These are phyloP conservation scores for Amanita jacksonii DNA, from an alignment of 768 basidiomycete genomes.

Conservation along the genomic window DNA sequence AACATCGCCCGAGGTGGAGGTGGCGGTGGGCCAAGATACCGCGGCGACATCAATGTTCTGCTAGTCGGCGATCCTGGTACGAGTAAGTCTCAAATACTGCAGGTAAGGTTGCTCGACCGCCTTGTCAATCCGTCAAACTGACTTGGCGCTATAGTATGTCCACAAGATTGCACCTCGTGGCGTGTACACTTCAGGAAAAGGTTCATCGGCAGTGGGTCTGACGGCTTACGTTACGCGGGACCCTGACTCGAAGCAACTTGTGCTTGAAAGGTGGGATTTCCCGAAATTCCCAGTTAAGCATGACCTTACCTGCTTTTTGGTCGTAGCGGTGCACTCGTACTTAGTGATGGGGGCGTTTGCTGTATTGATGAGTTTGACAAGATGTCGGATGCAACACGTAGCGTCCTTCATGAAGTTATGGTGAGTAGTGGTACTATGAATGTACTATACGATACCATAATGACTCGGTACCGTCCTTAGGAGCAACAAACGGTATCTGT, in stretches of 20 bases:
- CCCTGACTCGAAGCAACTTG: constrained; percentile 96
- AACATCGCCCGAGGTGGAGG: constrained; percentile 88
- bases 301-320: constrained; percentile 4
- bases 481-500: constrained; percentile 99
- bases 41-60: constrained; percentile 96
- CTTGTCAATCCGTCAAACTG: not conserved
- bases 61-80: constrained; percentile 98
- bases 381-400: constrained; percentile 96
- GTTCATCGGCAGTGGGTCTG: constrained; percentile 96
- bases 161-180: constrained; percentile 98
- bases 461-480: constrained; percentile 27
- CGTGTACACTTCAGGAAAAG: constrained; percentile 96
- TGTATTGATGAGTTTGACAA: constrained; percentile 99
- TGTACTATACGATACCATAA: not conserved
- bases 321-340: constrained; percentile 78
- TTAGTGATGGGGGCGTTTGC: constrained; percentile 95
- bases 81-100: constrained; percentile 90
- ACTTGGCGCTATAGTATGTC: constrained; percentile 59
- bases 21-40: constrained; percentile 90
- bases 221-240: constrained; percentile 98
- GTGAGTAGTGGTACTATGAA: constrained; percentile 24
- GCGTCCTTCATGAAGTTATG: constrained; percentile 99
- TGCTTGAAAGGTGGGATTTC: constrained; percentile 74
- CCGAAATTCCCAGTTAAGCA: not conserved
- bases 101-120: constrained; percentile 41